Evolutionary conservation across 805 yeast genomes (phyloP), one percentile per base, ranked within the genome.

Genomic region (Kluyveromyces starmeri): DNA sequence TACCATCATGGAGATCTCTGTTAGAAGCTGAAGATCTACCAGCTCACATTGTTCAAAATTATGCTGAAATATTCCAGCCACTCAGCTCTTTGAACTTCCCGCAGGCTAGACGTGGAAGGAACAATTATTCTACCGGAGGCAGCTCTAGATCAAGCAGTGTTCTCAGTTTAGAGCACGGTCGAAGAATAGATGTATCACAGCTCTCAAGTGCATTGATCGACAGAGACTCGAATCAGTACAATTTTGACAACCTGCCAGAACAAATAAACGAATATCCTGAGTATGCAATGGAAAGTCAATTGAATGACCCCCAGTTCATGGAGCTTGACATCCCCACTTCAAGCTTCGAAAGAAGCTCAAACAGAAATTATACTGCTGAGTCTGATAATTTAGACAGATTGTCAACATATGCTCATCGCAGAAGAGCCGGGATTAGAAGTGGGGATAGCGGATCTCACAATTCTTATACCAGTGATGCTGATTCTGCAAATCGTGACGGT

Each of bases 271-370:
- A 56, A 30, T 56, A 54, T 5, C 29, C 47, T 7, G 49, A 46
- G 9, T 50, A 43, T 11, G n/a, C n/a, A n/a, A 36, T 37, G 12
- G 34, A 39, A 9, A 26, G 40, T 5, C 35, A 28, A 8, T 23
- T 23, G 15, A 36, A 28, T 10, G 32, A 30, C 20, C 27, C 30
- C 16, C 33, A 39, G 15, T 35, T 43, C 6, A 36, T 51, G 20
- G 47, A 53, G 32, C 39, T 56, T 12, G 49, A 51, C 8, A 34
- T 55, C 21, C 58, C 59, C 1, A 54, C 61, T 6, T 56, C 61
- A 9, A 53, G 59, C 32, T 46, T 51, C 29, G 60, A 58, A 3
- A 39, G 54, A 23, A 45, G 37, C 16, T 28, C 40, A 2, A 45
- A 49, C n/a, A 41, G 32, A 16, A 40, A 39, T 7, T 32, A 36